Base-by-base conservation (phyloP, 805 yeast species). In the Zygosaccharomyces kombuchaensis region DNA sequence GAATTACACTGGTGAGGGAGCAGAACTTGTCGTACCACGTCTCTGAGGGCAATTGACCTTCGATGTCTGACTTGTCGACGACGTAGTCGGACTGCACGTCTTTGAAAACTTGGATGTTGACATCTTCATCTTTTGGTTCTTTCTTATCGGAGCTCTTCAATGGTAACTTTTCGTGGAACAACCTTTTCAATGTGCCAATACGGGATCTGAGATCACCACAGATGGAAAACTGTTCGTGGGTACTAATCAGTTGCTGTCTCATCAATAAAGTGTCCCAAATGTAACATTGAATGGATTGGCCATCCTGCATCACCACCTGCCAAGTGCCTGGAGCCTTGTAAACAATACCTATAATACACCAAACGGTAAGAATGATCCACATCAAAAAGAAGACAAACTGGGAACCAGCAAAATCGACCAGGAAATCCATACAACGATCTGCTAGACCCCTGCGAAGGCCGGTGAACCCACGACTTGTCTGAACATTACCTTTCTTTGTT, bases 271-370 rank as follows among this genome's bases (percentile, higher is more conserved):
- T 68, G 48, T 69, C 72, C 68, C 72, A 69, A 22, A 66, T 46
- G 47, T 69, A 69, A 41, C 67, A 52, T 50, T 68, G 73, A 40
- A 69, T 64, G 1, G 72, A 67, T 45, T 67, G 69, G 14, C 70
- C 71, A 53, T 69, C 73, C 50, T 69, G 71, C 70, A 69, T 69
- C 2, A 65, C 65, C 31, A 69, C 68, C 52, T 69, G 73, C 73
- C 73, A 69, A 36, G 54, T 56, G 40, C 57, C 56, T 4, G 71
- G 65, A 2, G 61, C 71, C 14, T 53, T 50, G 17, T 56, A 59
- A 2, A 60, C 52, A 14, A 53, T 50, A 36, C 72, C 68, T 1
- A 60, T 9, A 7, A 62, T 47, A 13, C 54, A 51, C 68, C 68
- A 64, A 26, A 55, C 48, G 46, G 59, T 54, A 29, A 54, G 45